These are phyloP conservation scores for Rugonectria rugulosa DNA, from an alignment of 2,329 filamentous ascomycete species.

Conservation along the genomic window DNA sequence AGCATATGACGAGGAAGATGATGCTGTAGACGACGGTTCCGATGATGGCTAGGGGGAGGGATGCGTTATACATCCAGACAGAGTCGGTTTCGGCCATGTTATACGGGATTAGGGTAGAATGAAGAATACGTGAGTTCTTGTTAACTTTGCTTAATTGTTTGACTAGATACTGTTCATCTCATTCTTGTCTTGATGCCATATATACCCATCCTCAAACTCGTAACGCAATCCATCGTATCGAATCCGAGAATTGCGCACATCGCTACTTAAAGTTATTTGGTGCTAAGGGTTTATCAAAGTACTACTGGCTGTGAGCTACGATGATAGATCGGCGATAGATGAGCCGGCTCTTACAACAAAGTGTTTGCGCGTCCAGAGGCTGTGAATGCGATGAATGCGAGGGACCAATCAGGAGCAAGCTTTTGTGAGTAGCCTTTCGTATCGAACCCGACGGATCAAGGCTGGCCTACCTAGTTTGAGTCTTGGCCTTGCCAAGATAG, in stretches of 20 bases:
- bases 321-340: conserved; percentile 2
- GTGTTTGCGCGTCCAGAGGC: conserved; percentile 13
- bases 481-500: not conserved
- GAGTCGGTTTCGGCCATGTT: conserved; percentile 36
- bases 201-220: not conserved
- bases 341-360: conserved; percentile 8
- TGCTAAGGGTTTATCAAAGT: not conserved
- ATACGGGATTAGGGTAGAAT: not conserved
- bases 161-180: too few relatives aligned
- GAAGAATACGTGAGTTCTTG: not conserved
- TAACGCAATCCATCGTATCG: conserved; percentile 15
- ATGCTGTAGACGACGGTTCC: conserved; percentile 51
- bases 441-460: not conserved
- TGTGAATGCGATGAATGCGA: conserved; percentile 37
- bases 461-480: not conserved
- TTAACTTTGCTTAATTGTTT: not conserved
- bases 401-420: conserved; percentile 26
- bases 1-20: conserved; percentile 47
- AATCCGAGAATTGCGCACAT: conserved; percentile 11
- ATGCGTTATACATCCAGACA: conserved; percentile 56
- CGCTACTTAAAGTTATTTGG: not conserved
- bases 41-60: conserved; percentile 50
- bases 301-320: not conserved
- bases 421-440: not conserved
- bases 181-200: not conserved